Evolutionary conservation across 352 stramenopile genomes (phyloP), one percentile per base, ranked within the genome.

Genomic region (Pythium aquatile): DNA sequence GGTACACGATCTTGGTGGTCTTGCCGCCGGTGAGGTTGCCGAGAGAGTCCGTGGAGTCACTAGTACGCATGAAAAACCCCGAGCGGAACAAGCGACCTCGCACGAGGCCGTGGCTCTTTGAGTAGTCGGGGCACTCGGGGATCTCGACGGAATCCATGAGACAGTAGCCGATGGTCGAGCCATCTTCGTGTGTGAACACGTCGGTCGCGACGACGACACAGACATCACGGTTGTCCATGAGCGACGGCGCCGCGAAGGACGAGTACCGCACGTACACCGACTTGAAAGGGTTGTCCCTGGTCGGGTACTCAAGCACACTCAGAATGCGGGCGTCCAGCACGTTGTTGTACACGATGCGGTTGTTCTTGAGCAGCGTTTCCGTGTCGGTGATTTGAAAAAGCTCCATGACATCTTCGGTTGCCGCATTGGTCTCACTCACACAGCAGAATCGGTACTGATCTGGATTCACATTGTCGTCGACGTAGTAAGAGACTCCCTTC

Each of bases 1-100:
- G 70, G 61, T 88, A 85, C 26, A 86, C 74, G 30, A 88, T 85
- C 69, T 88, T 84, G 39, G 79, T 88, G 26, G 61, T 61, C 5
- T 58, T 47, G 20, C 69, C 46, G 17, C 29, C 61, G 5, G 33
- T 26, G n/a, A 30, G 11, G 30, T 33, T 30, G 28, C 29, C 17
- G 17, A 47, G 9, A 20, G n/a, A 32, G 24, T 68, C 33, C 3
- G 28, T 44, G 32, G n/a, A n/a, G 11, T 14, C 17, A 6, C 7
- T 61, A 16, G 56, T 71, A 40, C 73, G 74, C 5, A 81, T 47
- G 55, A 85, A 83, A 51, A 81, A 85, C 2, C 76, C 79, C 30
- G 79, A 85, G 33, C 74, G 66, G 60, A 85, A 83, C 75, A 85
- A 82, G 16, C 51, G 72, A 46, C 65, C 66, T 20, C 65, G 59